phyloP scores from a whole-genome alignment of 768 basidiomycete genomes.

The Lentinula boryana region DNA sequence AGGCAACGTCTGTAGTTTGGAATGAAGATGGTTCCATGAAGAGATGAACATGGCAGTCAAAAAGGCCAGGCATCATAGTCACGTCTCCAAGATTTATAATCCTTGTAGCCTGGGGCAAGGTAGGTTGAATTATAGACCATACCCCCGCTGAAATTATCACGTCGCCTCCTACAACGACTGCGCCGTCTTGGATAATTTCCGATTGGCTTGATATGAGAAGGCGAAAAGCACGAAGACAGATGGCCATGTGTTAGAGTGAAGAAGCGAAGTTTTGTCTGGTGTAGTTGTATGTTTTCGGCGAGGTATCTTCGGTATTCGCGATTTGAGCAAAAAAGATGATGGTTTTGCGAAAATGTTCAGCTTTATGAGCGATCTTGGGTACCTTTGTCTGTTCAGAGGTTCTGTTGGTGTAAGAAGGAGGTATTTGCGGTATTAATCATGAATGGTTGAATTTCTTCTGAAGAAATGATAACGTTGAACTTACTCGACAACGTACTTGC shows the following conservation, averaged over 20 bases:
- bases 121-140: background rate
- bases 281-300: background rate
- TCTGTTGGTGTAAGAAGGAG: background rate
- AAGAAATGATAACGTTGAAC: background rate
- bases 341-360: background rate
- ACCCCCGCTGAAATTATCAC: background rate
- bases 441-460: background rate
- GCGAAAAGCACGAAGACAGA: background rate
- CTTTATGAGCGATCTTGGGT: background rate
- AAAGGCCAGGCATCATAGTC: slow-evolving; percentile 5
- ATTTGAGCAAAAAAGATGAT: background rate
- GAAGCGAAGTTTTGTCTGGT: background rate
- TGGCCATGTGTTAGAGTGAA: background rate
- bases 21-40: slow-evolving; percentile 1
- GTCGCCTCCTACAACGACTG: background rate
- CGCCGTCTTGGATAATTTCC: slow-evolving; percentile 2
- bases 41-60: slow-evolving; percentile 8
- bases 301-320: slow-evolving; percentile 2
- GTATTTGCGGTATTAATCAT: background rate
- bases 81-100: slow-evolving; percentile 1
- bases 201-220: background rate
- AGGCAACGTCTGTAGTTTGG: background rate
- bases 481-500: background rate
- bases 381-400: background rate
- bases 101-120: background rate